Conservation (phyloP, 139 green algal genomes). For the Pycnococcus provasolii region DNA sequence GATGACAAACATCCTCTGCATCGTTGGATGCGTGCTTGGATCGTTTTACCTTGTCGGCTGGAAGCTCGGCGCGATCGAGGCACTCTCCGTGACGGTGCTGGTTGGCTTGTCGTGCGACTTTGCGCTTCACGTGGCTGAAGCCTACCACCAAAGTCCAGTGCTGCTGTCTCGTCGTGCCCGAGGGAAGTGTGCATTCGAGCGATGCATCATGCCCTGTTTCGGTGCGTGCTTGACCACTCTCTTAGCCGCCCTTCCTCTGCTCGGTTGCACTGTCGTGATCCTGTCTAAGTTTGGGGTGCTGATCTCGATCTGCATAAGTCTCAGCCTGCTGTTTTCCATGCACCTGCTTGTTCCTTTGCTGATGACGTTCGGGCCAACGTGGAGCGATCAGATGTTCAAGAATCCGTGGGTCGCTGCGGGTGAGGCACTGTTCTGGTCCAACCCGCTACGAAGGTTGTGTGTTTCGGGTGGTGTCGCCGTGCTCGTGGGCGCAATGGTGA, state of each 20-base stretch:
- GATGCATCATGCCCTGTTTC: not conserved
- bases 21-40: conserved; percentile 2
- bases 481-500: no score
- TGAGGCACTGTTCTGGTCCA: no score
- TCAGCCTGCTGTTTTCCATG: conserved; percentile 16
- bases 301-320: conserved; percentile 15
- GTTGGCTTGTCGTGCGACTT: conserved; percentile 23
- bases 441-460: no score
- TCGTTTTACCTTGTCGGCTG: conserved; percentile 11
- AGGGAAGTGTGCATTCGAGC: no score
- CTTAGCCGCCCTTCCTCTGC: conserved; percentile 18
- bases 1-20: conserved; percentile 19
- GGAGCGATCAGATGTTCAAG: not conserved
- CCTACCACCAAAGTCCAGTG: not conserved
- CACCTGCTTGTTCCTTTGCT: conserved; percentile 24
- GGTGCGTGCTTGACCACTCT: conserved; percentile 17
- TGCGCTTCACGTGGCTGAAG: conserved; percentile 16
- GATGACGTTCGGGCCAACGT: conserved; percentile 11
- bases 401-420: no score
- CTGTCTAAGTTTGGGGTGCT: conserved; percentile 25
- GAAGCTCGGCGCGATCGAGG: conserved; percentile 17
- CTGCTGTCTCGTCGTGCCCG: no score
- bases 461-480: no score
- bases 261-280: conserved; percentile 20
- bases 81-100: conserved; percentile 26